Evolutionary conservation across 495 filamentous ascomycete genomes (phyloP).

Genomic region (Annulohypoxylon moriforme): DNA sequence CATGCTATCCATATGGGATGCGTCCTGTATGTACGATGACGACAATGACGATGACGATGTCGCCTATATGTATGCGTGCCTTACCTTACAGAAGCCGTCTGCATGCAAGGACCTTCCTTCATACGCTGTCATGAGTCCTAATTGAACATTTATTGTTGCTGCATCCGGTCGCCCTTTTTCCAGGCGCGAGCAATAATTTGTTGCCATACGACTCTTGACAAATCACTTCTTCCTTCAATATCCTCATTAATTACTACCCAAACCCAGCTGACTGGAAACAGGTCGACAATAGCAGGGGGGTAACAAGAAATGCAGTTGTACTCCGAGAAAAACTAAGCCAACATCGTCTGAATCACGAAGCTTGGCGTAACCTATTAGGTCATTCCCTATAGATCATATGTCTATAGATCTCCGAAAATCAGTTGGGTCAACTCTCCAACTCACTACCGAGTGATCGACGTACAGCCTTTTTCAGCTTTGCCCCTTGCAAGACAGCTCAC

Average conservation of each 20-base stretch:
- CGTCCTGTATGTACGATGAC: constrained; percentile 28
- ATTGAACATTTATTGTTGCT: constrained; percentile 15
- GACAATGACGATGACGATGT: constrained; percentile 3
- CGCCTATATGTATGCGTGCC: constrained; percentile 23
- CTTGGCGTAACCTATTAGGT: constrained; percentile 26
- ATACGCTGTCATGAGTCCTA: constrained; percentile 28
- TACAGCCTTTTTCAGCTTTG: constrained; percentile 26
- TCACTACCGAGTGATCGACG: constrained; percentile 28
- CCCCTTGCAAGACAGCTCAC: constrained; percentile 3
- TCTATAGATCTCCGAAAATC: constrained; percentile 28
- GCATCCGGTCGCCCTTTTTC: constrained; percentile 22
- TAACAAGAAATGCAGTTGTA: background rate
- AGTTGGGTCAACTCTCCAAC: constrained; percentile 21
- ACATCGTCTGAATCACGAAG: constrained; percentile 32
- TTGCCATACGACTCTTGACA: background rate
- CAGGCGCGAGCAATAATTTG: background rate
- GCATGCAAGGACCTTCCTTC: constrained; percentile 24
- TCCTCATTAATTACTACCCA: constrained; percentile 26
- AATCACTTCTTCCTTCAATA: constrained; percentile 12
- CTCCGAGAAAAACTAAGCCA: constrained; percentile 8
- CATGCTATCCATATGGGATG: constrained; percentile 11
- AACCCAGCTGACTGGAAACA: constrained; percentile 41
- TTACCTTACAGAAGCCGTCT: constrained; percentile 10
- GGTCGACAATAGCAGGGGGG: constrained; percentile 7
- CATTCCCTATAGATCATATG: constrained; percentile 31